Conservation (phyloP, 768 basidiomycete genomes). For the Tulasnella calospora region DNA sequence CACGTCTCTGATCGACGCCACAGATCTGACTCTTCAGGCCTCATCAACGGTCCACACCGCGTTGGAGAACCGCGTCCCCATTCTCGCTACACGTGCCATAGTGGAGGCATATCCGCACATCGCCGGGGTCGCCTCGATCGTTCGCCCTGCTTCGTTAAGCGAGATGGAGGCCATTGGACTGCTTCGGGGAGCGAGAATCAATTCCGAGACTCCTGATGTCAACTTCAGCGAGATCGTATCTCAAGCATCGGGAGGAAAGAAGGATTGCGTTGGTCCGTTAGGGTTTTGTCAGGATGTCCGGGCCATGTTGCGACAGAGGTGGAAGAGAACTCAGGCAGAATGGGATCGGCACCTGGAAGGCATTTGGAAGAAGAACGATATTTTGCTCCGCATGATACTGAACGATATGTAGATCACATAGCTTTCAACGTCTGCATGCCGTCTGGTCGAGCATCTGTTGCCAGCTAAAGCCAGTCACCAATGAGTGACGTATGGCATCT, state of each 20-base stretch:
- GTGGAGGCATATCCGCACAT: neutral
- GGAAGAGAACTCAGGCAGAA: neutral
- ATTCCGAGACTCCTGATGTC: neutral
- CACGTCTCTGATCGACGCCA: neutral
- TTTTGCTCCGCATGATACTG: neutral
- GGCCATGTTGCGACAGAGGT: neutral
- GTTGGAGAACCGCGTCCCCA: neutral
- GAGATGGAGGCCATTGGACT: neutral
- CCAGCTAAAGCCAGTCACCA: too few relatives aligned
- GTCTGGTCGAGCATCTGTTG: too few relatives aligned
- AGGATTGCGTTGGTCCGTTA: neutral
- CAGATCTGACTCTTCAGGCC: neutral
- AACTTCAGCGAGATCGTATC: neutral
- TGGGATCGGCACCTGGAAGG: neutral
- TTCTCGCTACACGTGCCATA: neutral
- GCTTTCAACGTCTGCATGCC: too few relatives aligned
- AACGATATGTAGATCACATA: neutral
- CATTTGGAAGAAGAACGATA: neutral
- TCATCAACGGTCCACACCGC: neutral
- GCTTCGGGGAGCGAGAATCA: neutral
- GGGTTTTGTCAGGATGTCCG: neutral
- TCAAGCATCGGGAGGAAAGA: neutral
- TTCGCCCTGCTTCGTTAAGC: neutral
- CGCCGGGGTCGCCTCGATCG: neutral
- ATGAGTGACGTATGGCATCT: too few relatives aligned